Evolutionary conservation across 1,139 yeast genomes (phyloP), one percentile per base, ranked within the genome.

Genomic region (Scheffersomyces illinoinensis): DNA sequence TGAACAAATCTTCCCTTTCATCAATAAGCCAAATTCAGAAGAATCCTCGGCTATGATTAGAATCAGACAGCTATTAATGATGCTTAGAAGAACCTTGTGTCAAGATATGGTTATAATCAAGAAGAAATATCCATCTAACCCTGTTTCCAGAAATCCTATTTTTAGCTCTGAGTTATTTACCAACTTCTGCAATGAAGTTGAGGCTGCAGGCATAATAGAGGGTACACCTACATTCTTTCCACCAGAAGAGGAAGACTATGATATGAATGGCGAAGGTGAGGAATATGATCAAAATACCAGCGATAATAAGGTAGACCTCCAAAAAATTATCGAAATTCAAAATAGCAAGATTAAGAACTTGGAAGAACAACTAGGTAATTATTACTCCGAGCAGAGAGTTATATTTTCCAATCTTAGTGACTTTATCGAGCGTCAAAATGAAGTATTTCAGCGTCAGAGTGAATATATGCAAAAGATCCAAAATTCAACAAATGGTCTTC

Each of bases 21-120:
- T 72, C 19, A 63, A 69, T 54, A 65, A 64, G 24, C 54, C 47
- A n/a, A 48, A 47, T 12, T 12, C 60, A 2, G 57, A 54, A 19
- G 52, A 52, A 10, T 21, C 54, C 4, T 17, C 10, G 18, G 50
- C 12, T 14, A 19, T 47, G 3, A 46, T 59, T 8, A 60, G 67
- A 54, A 61, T 71, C n/a, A 66, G 63, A 49, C 62, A 61, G 12
- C 67, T 73, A 18, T 64, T 76, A 43, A 54, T 58, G 2, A 60
- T 65, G 61, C 64, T 76, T 43, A 63, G 79, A 56, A 63, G 69
- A 49, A 64, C 68, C 47, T 62, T 76, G 48, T 66, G 73, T 46
- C 81, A 76, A 63, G 81, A 76, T 59, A 76, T 76, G 80, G 75
- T 72, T 4, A 57, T 73, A 1, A 58, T 76, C 1, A 67, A 66